Evolutionary conservation across 495 filamentous ascomycete genomes (phyloP), one percentile per base, ranked within the genome.

Genomic region (Aspergillus asperescens): DNA sequence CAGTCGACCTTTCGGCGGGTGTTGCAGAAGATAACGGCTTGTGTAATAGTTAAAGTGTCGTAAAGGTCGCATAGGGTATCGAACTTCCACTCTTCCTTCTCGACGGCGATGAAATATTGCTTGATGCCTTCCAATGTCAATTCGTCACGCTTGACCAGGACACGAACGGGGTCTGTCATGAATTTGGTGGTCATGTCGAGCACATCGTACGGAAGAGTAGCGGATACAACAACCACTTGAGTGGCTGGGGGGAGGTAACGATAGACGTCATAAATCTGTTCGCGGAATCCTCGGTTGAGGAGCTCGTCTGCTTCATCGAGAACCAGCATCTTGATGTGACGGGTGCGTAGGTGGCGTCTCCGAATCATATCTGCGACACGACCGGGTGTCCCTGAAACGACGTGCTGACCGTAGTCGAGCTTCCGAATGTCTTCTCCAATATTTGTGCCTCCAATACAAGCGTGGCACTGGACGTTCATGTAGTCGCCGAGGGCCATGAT

Each of bases 21-120:
- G 76, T 99, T 99, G 81, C 93, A 99, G 83, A 99, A 99, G 69
- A 99, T 99, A 62, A 99, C 93, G 8, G 93, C 93, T 71, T 99
- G 93, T 15, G 93, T 99, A 69, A 99, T 99, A 48, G 93, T 99
- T 55, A 99, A 75, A 6, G 93, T 99, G 66, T 99, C 93, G 79
- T 99, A 99, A 22, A 99, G 86, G 77, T 99, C 93, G 65, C 89
- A 97, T 7, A 99, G 83, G n/a, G 93, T 99, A 65, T 99, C 93
- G 58, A 99, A 90, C 64, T 99, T 99, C 93, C 93, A 99, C 62
- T 97, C 93, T 69, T 99, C 93, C 75, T 96, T 97, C 75, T 99
- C 93, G 24, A 97, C 91, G 9, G 93, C 94, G 61, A 99, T 99
- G 73, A 95, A 99, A 75, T 95, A 99, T 70, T 99, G 93, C 78